Conservation (phyloP, 129 eudicot genomes). For the Chrysanthemum seticuspe region DNA sequence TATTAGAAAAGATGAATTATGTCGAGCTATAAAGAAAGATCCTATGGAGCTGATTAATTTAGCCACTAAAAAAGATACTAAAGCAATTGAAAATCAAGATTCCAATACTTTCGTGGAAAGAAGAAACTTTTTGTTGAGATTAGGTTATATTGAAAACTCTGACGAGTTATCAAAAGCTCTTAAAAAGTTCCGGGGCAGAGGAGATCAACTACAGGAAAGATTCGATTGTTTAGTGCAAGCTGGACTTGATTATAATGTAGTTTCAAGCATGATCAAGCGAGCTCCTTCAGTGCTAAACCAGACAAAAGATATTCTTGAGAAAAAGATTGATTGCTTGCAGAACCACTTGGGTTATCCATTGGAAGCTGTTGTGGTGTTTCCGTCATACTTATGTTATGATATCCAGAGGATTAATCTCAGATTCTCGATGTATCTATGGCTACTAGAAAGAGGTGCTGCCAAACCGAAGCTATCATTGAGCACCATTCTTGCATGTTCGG, state of each 20-base stretch:
- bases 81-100: conserved; percentile 28
- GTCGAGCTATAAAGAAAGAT: conserved; percentile 48
- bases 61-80: conserved; percentile 39
- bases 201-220: conserved; percentile 76
- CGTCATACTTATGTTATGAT: conserved; percentile 75
- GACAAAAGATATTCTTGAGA: conserved; percentile 52
- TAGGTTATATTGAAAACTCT: conserved; percentile 74
- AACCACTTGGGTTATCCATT: conserved; percentile 56
- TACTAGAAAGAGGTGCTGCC: conserved; percentile 56
- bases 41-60: conserved; percentile 47
- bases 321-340: conserved; percentile 54
- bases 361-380: conserved; percentile 66
- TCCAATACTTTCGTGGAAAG: conserved; percentile 49
- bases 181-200: conserved; percentile 72
- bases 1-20: conserved; percentile 31
- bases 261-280: conserved; percentile 56
- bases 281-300: conserved; percentile 65
- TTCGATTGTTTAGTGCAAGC: conserved; percentile 72
- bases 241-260: conserved; percentile 67
- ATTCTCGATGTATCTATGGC: conserved; percentile 68
- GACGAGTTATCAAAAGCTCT: conserved; percentile 72
- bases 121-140: conserved; percentile 48
- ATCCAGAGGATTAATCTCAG: conserved; percentile 52
- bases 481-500: conserved; percentile 70
- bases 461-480: conserved; percentile 58